A percentile compares a stretch with the other conserved stretches of the same genome.
These are phyloP conservation scores for Nakaseomyces kungkrabaensis DNA, from an alignment of 1,139 yeast species.

Conservation along the genomic window DNA sequence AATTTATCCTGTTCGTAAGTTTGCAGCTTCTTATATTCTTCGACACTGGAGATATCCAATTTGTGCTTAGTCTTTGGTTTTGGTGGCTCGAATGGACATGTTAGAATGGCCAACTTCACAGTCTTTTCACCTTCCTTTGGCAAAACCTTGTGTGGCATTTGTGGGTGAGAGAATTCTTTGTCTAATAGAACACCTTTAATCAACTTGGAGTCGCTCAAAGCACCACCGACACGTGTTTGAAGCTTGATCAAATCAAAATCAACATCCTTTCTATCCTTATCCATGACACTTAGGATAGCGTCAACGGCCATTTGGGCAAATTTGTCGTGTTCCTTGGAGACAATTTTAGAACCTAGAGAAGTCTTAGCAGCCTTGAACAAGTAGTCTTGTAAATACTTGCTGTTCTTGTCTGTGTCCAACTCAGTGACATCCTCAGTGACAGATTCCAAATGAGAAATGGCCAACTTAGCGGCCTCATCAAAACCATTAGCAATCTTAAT, in stretches of 20 bases:
- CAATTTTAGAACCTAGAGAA: constrained; percentile 90
- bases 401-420: constrained; percentile 17
- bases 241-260: constrained; percentile 93
- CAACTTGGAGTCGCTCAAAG: constrained; percentile 73
- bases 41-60: constrained; percentile 83
- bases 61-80: constrained; percentile 98
- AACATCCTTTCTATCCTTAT: constrained; percentile 83
- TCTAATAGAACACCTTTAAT: constrained; percentile 89
- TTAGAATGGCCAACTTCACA: constrained; percentile 85
- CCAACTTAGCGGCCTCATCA: constrained; percentile 92
- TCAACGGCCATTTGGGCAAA: constrained; percentile 97
- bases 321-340: constrained; percentile 84
- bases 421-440: constrained; percentile 43
- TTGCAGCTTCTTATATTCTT: constrained; percentile 85
- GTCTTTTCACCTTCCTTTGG: constrained; percentile 37
- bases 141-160: constrained; percentile 73
- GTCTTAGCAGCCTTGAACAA: constrained; percentile 89
- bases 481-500: constrained; percentile 94
- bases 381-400: constrained; percentile 36
- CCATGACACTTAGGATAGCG: constrained; percentile 88
- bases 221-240: constrained; percentile 93
- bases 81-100: constrained; percentile 99
- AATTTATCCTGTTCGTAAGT: constrained; percentile 86
- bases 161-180: constrained; percentile 96
- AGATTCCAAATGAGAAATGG: constrained; percentile 63